A percentile compares a stretch with the other conserved stretches of the same genome.
Evolutionary conservation across 345 rosid genomes (phyloP).

Genomic region (Melastoma malabathricum): DNA sequence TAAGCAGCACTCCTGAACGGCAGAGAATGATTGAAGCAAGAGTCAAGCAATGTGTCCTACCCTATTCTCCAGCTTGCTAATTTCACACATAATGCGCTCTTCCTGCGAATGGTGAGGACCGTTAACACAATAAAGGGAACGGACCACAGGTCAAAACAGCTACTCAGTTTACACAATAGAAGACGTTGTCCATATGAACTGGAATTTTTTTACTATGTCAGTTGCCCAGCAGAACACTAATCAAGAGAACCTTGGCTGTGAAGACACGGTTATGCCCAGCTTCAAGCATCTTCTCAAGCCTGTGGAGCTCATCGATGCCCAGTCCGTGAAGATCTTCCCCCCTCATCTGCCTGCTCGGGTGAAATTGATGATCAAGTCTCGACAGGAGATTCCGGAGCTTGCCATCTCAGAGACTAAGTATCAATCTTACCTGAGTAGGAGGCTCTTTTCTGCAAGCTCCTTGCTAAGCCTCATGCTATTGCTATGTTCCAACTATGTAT

Average conservation of each 20-base stretch:
- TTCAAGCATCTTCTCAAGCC: slow-evolving; percentile 34
- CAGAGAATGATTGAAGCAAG: too few relatives aligned
- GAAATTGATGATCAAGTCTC: background rate
- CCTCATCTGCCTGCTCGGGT: slow-evolving; percentile 32
- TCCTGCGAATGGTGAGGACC: slow-evolving; percentile 18
- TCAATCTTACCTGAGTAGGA: slow-evolving; percentile 27
- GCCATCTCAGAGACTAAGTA: background rate
- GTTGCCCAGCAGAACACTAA: background rate
- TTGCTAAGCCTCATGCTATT: slow-evolving; percentile 26
- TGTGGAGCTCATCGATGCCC: slow-evolving; percentile 31
- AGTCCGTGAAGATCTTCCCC: slow-evolving; percentile 43
- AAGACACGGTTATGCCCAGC: slow-evolving; percentile 24
- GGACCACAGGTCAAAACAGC: background rate
- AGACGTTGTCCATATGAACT: too few relatives aligned
- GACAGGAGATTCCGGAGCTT: too few relatives aligned
- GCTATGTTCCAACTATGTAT: slow-evolving; percentile 31
- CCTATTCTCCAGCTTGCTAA: slow-evolving; percentile 33
- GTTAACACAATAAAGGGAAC: background rate
- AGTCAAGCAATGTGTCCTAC: slow-evolving; percentile 12
- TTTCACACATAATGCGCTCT: slow-evolving; percentile 30
- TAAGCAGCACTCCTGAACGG: too few relatives aligned
- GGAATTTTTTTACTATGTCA: too few relatives aligned
- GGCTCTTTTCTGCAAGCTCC: slow-evolving; percentile 43
- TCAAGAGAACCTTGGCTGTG: slow-evolving; percentile 19
- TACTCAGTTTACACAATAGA: too few relatives aligned